Percentiles rank a stretch among this genome's conserved stretches.
Evolutionary conservation across 805 yeast genomes (phyloP).

Genomic region (Isabelozyma heimii): DNA sequence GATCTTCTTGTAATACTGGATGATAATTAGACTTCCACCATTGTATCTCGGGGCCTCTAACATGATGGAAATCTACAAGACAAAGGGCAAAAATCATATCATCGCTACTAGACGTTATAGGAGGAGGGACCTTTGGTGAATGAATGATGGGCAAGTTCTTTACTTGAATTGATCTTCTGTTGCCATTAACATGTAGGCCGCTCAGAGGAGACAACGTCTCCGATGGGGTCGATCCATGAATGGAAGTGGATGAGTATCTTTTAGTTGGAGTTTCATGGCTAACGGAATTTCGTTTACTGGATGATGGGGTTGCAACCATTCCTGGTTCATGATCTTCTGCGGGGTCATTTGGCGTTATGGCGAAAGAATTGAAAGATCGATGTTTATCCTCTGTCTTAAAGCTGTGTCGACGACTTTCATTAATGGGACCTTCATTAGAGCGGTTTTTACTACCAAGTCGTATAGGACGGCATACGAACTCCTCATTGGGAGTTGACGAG

Average conservation of each 20-base stretch:
- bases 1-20: constrained; percentile 25
- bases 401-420: not conserved
- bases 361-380: not conserved
- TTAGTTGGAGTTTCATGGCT: not conserved
- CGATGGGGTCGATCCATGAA: not conserved
- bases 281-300: not conserved
- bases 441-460: constrained; percentile 17
- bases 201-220: not conserved
- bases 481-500: constrained; percentile 13
- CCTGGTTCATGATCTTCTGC: not conserved
- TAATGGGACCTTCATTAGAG: not conserved
- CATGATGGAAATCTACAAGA: constrained; percentile 89
- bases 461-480: constrained; percentile 39
- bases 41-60: constrained; percentile 91
- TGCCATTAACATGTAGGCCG: not conserved
- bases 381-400: not conserved
- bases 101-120: constrained; percentile 10
- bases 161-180: constrained; percentile 29
- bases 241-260: no score
- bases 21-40: constrained; percentile 65
- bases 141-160: constrained; percentile 34
- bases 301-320: not conserved
- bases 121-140: constrained; percentile 4
- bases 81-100: constrained; percentile 75
- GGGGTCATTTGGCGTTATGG: not conserved